These are phyloP conservation scores for Candida orba DNA, from an alignment of 805 yeast genomes.

Conservation along the genomic window DNA sequence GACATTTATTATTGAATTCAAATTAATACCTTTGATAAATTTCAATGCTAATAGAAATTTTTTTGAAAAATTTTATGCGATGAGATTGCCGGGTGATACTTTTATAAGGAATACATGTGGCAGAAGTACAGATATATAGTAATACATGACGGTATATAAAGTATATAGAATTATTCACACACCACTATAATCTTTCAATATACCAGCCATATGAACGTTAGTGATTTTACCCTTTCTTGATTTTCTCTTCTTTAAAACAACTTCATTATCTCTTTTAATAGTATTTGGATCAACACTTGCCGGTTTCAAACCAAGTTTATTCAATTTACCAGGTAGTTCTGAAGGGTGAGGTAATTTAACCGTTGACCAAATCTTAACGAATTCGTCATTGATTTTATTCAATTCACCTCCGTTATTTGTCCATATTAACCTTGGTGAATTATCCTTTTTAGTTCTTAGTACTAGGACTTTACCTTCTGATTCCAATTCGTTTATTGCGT, in stretches of 20 bases:
- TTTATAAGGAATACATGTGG: no score
- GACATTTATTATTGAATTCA: neutral
- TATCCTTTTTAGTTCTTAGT: slow-evolving; percentile 86
- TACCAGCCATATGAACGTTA: slow-evolving; percentile 94
- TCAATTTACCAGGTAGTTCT: slow-evolving; percentile 70
- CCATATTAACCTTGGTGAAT: slow-evolving; percentile 90
- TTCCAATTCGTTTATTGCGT: slow-evolving; percentile 74
- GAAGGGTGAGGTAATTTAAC: slow-evolving; percentile 77
- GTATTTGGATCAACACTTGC: slow-evolving; percentile 97
- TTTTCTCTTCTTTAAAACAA: slow-evolving; percentile 62
- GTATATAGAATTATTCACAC: no score
- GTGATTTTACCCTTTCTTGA: slow-evolving; percentile 92
- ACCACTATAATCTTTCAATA: slow-evolving; percentile 71
- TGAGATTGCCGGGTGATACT: slow-evolving; percentile 2
- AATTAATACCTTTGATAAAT: no score
- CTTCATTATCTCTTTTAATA: slow-evolving; percentile 57
- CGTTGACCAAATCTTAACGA: slow-evolving; percentile 71
- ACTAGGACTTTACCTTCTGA: slow-evolving; percentile 71
- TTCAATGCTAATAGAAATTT: neutral
- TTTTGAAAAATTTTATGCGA: neutral
- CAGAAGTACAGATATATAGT: no score
- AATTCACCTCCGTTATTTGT: slow-evolving; percentile 72
- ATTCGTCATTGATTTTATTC: slow-evolving; percentile 70
- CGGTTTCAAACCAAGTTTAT: slow-evolving; percentile 87
- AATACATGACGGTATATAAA: no score